Evolutionary conservation across 2,329 filamentous ascomycete species (phyloP).

Genomic region (Alternaria alternata): DNA sequence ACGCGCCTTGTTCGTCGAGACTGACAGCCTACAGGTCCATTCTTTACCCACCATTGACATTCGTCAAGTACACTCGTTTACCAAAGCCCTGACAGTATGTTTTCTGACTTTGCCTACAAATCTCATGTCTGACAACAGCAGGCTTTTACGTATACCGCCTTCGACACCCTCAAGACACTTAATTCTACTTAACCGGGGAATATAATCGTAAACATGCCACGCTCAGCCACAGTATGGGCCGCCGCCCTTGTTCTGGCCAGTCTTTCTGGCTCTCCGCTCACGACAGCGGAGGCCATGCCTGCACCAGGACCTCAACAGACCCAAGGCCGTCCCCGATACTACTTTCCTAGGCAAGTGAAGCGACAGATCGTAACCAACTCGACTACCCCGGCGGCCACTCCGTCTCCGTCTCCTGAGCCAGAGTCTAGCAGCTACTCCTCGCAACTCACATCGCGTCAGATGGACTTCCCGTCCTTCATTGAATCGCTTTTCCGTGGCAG

Average conservation of each 20-base stretch:
- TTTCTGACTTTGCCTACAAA: constrained; percentile 1
- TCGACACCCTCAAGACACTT: constrained; percentile 34
- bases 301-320: constrained; percentile 50
- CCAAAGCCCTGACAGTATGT: constrained; percentile 50
- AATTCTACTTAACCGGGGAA: constrained; percentile 37
- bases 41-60: constrained; percentile 50
- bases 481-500: constrained; percentile 33
- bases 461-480: constrained; percentile 39
- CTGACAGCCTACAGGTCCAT: constrained; percentile 44
- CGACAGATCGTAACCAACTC: constrained; percentile 51
- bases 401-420: constrained; percentile 15
- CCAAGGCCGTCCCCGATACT: constrained; percentile 53
- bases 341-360: constrained; percentile 58
- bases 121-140: constrained; percentile 24
- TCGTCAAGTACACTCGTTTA: constrained; percentile 64
- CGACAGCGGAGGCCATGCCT: constrained; percentile 59
- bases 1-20: background rate
- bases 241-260: constrained; percentile 55
- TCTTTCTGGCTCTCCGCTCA: constrained; percentile 57
- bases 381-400: constrained; percentile 39
- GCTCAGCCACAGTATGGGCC: constrained; percentile 56
- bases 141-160: constrained; percentile 27
- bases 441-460: constrained; percentile 29
- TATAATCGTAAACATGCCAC: constrained; percentile 54
- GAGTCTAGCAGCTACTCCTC: constrained; percentile 21